Evolutionary conservation across 2,329 filamentous ascomycete species (phyloP), one percentile per base, ranked within the genome.

Genomic region (Colletotrichum sp.): DNA sequence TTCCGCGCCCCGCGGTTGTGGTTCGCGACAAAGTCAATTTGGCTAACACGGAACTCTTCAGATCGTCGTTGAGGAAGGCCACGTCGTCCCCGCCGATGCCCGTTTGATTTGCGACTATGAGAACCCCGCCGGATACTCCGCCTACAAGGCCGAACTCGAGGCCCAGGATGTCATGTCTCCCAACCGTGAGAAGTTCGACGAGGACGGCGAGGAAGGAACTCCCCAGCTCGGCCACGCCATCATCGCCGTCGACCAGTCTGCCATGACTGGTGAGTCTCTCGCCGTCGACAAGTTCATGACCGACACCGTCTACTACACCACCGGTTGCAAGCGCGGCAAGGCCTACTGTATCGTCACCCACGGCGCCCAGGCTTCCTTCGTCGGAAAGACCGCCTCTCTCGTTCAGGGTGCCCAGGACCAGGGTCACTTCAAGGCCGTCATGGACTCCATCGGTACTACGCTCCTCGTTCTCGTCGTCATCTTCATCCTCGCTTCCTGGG

Each of bases 381-480:
- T 95, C 84, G 94, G 94, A 87, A 92, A 92, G 84, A 95, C 93
- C 80, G 94, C 94, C 77, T 90, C 91, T 80, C 89, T 95, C 68
- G 93, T 95, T 67, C 92, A 95, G 87, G 93, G 93, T 79, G 93
- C 94, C 79, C 89, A 94, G 86, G 94, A 95, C 85, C 90, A 92
- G 82, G 94, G 93, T 87, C 93, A 95, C 86, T 95, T 95, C 91
- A 95, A 95, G 89, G 93, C 93, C 79, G 94, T 95, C 89, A 95
- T 95, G 94, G 93, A 95, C 90, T 93, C 91, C 83, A 95, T 95
- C 82, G 93, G 93, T 86, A 95, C 93, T 69, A 88, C 92, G 77
- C 89, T 95, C 72, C 89, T 95, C 80, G 93, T 95, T 80, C 88
- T 95, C 78, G 94, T 95, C 87, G 93, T 95, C 86, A 93, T 94